Percentiles rank a stretch among this genome's conserved stretches.
Evolutionary conservation across 192 early-diverging fungal species (phyloP).

Genomic region (Lunasporangiospora selenospora): DNA sequence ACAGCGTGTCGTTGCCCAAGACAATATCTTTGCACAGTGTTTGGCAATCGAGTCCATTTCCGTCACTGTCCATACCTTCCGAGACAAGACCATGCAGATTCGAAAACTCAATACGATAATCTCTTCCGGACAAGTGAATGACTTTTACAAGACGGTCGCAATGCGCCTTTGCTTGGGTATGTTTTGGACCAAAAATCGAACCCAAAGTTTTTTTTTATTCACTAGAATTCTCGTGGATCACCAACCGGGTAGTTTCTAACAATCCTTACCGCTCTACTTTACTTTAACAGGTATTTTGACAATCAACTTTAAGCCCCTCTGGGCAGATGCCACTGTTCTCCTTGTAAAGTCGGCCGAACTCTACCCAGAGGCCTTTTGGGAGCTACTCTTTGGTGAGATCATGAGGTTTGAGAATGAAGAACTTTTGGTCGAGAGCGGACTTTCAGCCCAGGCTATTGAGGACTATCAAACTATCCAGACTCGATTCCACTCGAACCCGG

Average conservation of each 20-base stretch:
- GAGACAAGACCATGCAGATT: slow-evolving; percentile 83
- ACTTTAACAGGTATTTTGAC: slow-evolving; percentile 66
- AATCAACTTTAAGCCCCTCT: slow-evolving; percentile 84
- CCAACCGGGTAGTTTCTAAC: not conserved
- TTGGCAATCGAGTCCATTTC: slow-evolving; percentile 70
- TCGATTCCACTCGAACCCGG: not conserved
- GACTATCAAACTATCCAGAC: slow-evolving; percentile 27
- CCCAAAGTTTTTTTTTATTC: not conserved
- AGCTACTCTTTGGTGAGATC: slow-evolving; percentile 60
- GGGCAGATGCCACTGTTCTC: slow-evolving; percentile 75
- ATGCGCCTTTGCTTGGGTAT: slow-evolving; percentile 72
- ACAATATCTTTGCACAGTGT: slow-evolving; percentile 58
- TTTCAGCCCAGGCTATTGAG: slow-evolving; percentile 46
- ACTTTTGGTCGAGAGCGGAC: slow-evolving; percentile 60
- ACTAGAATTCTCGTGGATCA: not conserved
- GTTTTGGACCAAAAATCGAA: not conserved
- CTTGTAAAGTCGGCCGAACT: slow-evolving; percentile 60
- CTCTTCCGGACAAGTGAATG: slow-evolving; percentile 66
- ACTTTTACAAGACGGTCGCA: slow-evolving; percentile 71
- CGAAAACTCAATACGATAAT: slow-evolving; percentile 73
- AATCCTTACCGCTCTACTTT: not conserved
- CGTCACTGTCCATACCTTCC: slow-evolving; percentile 66
- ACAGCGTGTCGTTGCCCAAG: slow-evolving; percentile 21
- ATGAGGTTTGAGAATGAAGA: slow-evolving; percentile 65
- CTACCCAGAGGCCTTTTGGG: slow-evolving; percentile 68